Evolutionary conservation across 2,329 filamentous ascomycete genomes (phyloP), one percentile per base, ranked within the genome.

Genomic region (Hypoxylon sp.): DNA sequence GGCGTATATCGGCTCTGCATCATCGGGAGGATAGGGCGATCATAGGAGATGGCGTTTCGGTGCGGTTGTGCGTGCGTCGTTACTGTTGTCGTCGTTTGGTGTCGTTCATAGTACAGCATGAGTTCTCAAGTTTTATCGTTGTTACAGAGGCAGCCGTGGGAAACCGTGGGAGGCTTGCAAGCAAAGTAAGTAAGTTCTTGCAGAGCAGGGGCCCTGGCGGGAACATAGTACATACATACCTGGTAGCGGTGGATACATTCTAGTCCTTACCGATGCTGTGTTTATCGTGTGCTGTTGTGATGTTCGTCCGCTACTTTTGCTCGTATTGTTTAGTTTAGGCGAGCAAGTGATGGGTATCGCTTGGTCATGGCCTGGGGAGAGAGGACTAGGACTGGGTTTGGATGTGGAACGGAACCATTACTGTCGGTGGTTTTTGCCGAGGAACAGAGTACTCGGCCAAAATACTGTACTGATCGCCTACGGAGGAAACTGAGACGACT

Each of bases 1-100:
- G 64, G 64, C 55, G 64, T 64, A 62, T 26, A 62, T 26, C 47
- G 46, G 54, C 43, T 58, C 43, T 62, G 61, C 57, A 62, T 67
- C 57, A n/a, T n/a, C n/a, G n/a, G n/a, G 51, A 55, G 44, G 59
- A 41, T 52, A 49, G 13, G 24, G 24, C 7, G 24, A 26, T 64
- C 64, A 61, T 53, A 46, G 32, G 60, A 30, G 53, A 48, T n/a
- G 64, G 60, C 60, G 60, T 61, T 60, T n/a, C n/a, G n/a, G n/a
- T n/a, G n/a, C n/a, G 48, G 28, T 22, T 15, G 28, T 26, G 24
- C 24, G 58, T 41, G 47, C 26, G 34, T 54, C n/a, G n/a, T n/a
- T n/a, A n/a, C n/a, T n/a, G n/a, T n/a, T n/a, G n/a, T n/a, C n/a
- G n/a, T n/a, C n/a, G n/a, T n/a, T n/a, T n/a, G n/a, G n/a, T 19